A percentile compares a stretch with the other conserved stretches of the same genome.
Evolutionary conservation across 1,284 basidiomycete genomes (phyloP).

Genomic region (Naganishia liquefaciens): DNA sequence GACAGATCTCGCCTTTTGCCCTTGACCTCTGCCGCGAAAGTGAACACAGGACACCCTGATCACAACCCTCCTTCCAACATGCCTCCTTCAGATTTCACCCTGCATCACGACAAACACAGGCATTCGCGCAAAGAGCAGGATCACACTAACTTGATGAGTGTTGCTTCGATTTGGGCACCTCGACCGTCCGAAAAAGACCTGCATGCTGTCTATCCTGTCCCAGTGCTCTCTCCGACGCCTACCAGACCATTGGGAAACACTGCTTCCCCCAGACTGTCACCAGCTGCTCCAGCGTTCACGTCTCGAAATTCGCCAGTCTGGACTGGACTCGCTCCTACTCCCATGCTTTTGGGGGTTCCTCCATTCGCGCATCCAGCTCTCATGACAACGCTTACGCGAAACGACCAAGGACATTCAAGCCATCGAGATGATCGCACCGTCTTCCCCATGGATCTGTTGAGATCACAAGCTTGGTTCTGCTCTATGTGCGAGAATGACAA

Average conservation of each 20-base stretch:
- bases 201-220: slow-evolving; percentile 8
- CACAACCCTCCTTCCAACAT: neutral
- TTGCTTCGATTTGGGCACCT: slow-evolving; percentile 23
- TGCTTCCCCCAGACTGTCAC: slow-evolving; percentile 9
- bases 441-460: neutral
- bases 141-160: slow-evolving; percentile 21
- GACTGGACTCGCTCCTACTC: neutral
- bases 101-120: slow-evolving; percentile 2
- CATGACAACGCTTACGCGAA: neutral
- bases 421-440: neutral
- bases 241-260: neutral
- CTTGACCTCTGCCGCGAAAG: neutral
- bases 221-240: neutral
- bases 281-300: slow-evolving; percentile 9
- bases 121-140: slow-evolving; percentile 13
- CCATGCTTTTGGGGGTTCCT: slow-evolving; percentile 12
- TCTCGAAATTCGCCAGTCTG: slow-evolving; percentile 6
- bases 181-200: slow-evolving; percentile 22
- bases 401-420: neutral
- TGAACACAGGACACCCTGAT: neutral
- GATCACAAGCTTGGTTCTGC: slow-evolving; percentile 21
- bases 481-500: slow-evolving; percentile 14
- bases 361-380: slow-evolving; percentile 3
- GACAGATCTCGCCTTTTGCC: neutral
- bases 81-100: neutral